Percentiles rank a stretch among this genome's conserved stretches.
Evolutionary conservation across 768 basidiomycete species (phyloP).

Genomic region (Porpolomopsis calyptriformis): DNA sequence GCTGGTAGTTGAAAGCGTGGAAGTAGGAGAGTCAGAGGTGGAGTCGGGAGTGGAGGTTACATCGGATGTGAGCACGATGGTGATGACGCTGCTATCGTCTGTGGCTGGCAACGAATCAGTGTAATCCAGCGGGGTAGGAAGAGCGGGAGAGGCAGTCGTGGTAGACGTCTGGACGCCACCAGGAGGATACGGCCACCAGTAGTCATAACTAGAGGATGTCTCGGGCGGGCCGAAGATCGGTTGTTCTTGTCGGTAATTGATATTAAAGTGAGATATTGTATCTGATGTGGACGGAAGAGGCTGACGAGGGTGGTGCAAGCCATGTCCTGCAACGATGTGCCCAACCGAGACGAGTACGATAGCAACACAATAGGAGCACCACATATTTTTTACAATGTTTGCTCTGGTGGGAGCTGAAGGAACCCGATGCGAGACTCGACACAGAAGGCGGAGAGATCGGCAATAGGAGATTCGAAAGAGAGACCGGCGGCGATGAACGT

Average conservation of each 20-base stretch:
- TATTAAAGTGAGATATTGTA: not conserved
- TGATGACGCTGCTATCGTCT: not conserved
- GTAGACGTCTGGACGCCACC: constrained; percentile 15
- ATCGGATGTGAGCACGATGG: not conserved
- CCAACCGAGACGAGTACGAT: constrained; percentile 8
- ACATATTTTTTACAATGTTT: constrained; percentile 21
- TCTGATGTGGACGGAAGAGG: not conserved
- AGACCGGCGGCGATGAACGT: constrained; percentile 76
- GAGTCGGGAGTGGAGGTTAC: not conserved
- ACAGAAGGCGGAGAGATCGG: constrained; percentile 52
- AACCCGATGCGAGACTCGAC: constrained; percentile 47
- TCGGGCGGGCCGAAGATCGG: constrained; percentile 4
- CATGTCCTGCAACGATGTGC: not conserved
- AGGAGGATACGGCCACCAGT: constrained; percentile 31
- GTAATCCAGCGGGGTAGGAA: constrained; percentile 1
- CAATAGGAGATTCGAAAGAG: constrained; percentile 46
- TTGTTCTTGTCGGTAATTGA: constrained; percentile 7
- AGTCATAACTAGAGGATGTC: constrained; percentile 20
- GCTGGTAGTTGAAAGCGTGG: not conserved
- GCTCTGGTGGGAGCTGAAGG: constrained; percentile 36
- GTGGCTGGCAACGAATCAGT: constrained; percentile 1
- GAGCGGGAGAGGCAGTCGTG: constrained; percentile 3
- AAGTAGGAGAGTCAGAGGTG: constrained; percentile 2
- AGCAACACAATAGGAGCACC: no score
- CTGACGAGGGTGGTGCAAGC: not conserved